Evolutionary conservation across 208 protist species (phyloP).

Genomic region (Leptomonas pyrrhocoris): DNA sequence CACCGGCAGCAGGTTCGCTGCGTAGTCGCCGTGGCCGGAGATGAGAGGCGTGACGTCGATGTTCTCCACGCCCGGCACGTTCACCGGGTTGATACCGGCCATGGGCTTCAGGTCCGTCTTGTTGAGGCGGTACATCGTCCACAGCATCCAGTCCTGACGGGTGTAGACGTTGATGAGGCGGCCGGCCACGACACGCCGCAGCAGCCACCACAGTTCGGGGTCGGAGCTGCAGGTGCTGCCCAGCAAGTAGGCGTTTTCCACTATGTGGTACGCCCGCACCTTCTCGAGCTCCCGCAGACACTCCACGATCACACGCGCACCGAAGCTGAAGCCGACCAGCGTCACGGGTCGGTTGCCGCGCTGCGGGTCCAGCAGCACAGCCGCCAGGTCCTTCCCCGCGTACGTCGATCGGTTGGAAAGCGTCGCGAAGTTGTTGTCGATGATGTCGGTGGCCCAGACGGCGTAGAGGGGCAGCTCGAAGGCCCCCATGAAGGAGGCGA

Average conservation of each 20-base stretch:
- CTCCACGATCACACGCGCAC: conserved; percentile 79
- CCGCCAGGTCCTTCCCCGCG: conserved; percentile 81
- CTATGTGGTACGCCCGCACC: conserved; percentile 58
- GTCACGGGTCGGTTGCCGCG: conserved; percentile 84
- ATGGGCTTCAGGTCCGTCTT: conserved; percentile 75
- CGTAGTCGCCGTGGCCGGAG: conserved; percentile 67
- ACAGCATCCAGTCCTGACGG: conserved; percentile 81
- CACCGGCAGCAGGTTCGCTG: conserved; percentile 53
- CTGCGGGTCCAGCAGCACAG: conserved; percentile 57
- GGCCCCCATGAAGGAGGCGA: conserved; percentile 64
- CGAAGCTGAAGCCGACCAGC: conserved; percentile 89
- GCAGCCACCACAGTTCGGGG: conserved; percentile 49
- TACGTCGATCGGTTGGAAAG: conserved; percentile 73
- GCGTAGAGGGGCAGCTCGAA: conserved; percentile 78
- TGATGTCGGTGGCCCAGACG: conserved; percentile 74
- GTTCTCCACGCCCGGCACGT: conserved; percentile 87
- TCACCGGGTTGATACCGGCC: conserved; percentile 72
- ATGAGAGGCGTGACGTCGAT: conserved; percentile 74
- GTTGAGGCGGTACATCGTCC: conserved; percentile 80
- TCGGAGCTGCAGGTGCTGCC: conserved; percentile 69
- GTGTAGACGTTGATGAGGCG: conserved; percentile 90
- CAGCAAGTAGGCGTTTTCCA: conserved; percentile 89
- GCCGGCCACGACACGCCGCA: conserved; percentile 80
- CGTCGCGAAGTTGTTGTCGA: conserved; percentile 87
- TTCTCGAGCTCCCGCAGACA: conserved; percentile 75